Evolutionary conservation across 2,329 filamentous ascomycete species (phyloP), one percentile per base, ranked within the genome.

Genomic region (Zymoseptoria tritici): DNA sequence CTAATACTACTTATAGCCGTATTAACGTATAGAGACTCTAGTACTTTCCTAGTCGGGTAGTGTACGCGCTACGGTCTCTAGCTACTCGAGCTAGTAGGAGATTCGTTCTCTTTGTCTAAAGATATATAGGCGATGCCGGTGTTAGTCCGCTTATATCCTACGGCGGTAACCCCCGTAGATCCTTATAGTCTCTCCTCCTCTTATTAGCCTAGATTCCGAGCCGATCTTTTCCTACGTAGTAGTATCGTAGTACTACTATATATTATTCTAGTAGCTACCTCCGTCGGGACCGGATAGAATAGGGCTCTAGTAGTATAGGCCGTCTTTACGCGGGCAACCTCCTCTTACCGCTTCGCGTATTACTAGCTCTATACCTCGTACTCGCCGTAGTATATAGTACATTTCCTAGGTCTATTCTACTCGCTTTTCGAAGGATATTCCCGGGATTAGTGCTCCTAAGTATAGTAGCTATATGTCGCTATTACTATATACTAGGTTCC

Each of bases 391-490:
- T 54, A 55, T 56, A 52, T 52, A 56, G 53, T 22, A 31, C 31
- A 55, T 42, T 59, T 59, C 50, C 50, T 53, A 9, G 29, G 46
- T 57, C 56, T 57, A 57, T 36, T 31, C 29, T 21, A 21, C 24
- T 54, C 13, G 36, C 49, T 49, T 21, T 50, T 58, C 29, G 51
- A 49, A 49, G 31, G 52, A 21, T 22, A 54, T 16, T 58, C 36
- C 57, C 31, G 31, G 42, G 31, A 58, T 29, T 58, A 26, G 57
- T 58, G 20, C 21, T 58, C 52, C 52, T 58, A 42, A 31, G 57
- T 21, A 54, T 50, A 58, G 21, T 58, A 58, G 57, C 57, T 54
- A 58, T 22, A 58, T 58, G 36, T 58, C 36, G 36, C 54, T 54
- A 31, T 54, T 58, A 31, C 52, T 9, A 22, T 58, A 50, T 31